A percentile compares a stretch with the other conserved stretches of the same genome.
phyloP scores from a whole-genome alignment of 2,329 filamentous ascomycete species.

The Ophiosphaerella herpotricha region DNA sequence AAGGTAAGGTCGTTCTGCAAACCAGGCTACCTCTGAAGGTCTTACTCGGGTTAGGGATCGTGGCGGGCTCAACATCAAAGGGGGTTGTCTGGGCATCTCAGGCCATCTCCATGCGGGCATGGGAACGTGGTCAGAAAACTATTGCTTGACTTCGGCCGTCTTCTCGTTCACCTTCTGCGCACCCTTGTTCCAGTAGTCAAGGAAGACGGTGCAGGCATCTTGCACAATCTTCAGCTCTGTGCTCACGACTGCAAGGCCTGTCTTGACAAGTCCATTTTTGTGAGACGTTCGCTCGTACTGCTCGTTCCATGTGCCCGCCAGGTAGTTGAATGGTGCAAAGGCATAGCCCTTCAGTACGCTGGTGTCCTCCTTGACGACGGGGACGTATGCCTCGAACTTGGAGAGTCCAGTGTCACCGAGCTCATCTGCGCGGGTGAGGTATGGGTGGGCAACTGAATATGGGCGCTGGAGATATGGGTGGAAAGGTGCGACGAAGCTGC shows the following conservation, averaged over 20 bases:
- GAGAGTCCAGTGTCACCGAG: constrained; percentile 45
- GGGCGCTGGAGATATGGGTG: constrained; percentile 78
- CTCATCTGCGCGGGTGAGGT: constrained; percentile 78
- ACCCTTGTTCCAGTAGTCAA: constrained; percentile 37
- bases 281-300: constrained; percentile 48
- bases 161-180: constrained; percentile 37
- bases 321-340: constrained; percentile 41
- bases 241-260: constrained; percentile 43
- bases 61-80: too few relatives aligned
- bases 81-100: too few relatives aligned
- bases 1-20: too few relatives aligned
- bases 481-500: constrained; percentile 75
- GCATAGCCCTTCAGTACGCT: constrained; percentile 46
- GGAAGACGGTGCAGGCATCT: constrained; percentile 38
- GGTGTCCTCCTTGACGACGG: constrained; percentile 56
- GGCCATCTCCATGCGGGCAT: too few relatives aligned
- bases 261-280: constrained; percentile 42
- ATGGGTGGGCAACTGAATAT: constrained; percentile 81
- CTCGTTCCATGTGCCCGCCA: constrained; percentile 44
- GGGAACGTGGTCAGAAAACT: constrained; percentile 6
- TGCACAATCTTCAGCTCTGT: constrained; percentile 47
- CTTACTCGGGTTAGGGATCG: too few relatives aligned
- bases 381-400: constrained; percentile 44
- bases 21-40: too few relatives aligned
- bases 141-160: constrained; percentile 43